Percentiles rank a stretch among this genome's conserved stretches.
Evolutionary conservation across 2,329 filamentous ascomycete species (phyloP).

Genomic region (Scopulariopsis brevicaulis): DNA sequence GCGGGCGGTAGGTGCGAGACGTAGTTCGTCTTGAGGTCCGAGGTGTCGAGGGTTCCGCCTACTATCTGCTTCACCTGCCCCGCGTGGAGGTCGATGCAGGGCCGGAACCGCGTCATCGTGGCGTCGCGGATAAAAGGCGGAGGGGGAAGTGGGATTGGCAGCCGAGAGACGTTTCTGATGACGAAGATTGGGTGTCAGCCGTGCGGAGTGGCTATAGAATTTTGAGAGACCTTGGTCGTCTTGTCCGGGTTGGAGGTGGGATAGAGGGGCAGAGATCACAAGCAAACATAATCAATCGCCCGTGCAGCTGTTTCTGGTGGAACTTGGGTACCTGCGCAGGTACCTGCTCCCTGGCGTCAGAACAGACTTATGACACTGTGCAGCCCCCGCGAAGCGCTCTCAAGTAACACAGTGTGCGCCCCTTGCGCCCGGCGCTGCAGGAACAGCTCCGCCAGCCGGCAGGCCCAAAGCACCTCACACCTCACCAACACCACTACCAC

Average conservation of each 20-base stretch:
- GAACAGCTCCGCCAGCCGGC: not conserved
- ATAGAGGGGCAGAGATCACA: not conserved
- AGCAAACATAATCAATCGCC: not conserved
- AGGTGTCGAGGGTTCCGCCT: slow-evolving; percentile 73
- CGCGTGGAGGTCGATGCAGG: slow-evolving; percentile 96
- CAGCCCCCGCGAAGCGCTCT: not conserved
- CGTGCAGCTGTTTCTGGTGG: too few species aligned
- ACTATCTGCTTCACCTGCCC: slow-evolving; percentile 98
- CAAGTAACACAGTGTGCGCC: not conserved
- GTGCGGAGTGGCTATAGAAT: not conserved
- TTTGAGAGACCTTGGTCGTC: too few species aligned
- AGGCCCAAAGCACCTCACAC: not conserved
- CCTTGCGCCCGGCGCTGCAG: not conserved
- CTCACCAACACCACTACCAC: not conserved
- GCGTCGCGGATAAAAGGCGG: not conserved
- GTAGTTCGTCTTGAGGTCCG: slow-evolving; percentile 78
- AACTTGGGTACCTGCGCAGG: not conserved
- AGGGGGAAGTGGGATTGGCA: not conserved
- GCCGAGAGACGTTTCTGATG: not conserved
- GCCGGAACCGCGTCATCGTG: slow-evolving; percentile 82
- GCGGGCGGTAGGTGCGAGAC: slow-evolving; percentile 73
- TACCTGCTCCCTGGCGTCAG: not conserved
- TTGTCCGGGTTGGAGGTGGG: not conserved
- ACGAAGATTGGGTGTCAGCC: not conserved
- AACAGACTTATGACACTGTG: not conserved